Evolutionary conservation across 306 rosid species (phyloP), one percentile per base, ranked within the genome.

Genomic region (Sicyos baderoa): DNA sequence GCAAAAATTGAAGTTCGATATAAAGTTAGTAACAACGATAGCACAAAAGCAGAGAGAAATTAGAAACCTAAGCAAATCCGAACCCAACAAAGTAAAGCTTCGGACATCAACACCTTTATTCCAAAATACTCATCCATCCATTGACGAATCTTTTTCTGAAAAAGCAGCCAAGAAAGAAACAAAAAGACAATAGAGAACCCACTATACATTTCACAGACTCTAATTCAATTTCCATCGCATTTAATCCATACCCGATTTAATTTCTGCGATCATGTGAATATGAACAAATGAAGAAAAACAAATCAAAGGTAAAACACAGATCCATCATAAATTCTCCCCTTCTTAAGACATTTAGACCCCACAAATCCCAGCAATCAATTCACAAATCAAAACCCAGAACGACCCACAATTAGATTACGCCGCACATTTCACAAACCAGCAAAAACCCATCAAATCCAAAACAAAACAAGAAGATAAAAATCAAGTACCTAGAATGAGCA

Each of bases 401-500:
- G 35, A 64, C 40, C 40, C n/a, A 42, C 0, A 27, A 9, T 58
- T 29, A 48, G 9, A 62, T 15, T 40, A 12, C 69, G 29, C 16
- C 7, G 52, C 3, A 18, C 54, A 37, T 16, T 64, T 23, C 70
- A 45, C 13, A 32, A 47, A 50, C 51, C 0, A 40, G 52, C 21
- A 42, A 12, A 70, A 23, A 53, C 42, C 56, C 51, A 9, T 58
- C 0, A 60, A 45, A 6, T 4, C n/a, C 5, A 64, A 56, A 75
- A 48, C 47, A 45, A 13, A 16, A 3, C 9, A 19, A 6, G 5
- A 13, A n/a, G 21, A 5, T 6, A 50, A 16, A 13, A 63, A 35
- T 23, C 0, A 48, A 53, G 10, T 60, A 81, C 88, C 88, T 12
- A 84, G 88, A 74, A 84, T 84, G 21, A 84, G 82, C 83, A 81